phyloP scores from a whole-genome alignment of 176 grass and related monocot genomes.

The Puya raimondii region DNA sequence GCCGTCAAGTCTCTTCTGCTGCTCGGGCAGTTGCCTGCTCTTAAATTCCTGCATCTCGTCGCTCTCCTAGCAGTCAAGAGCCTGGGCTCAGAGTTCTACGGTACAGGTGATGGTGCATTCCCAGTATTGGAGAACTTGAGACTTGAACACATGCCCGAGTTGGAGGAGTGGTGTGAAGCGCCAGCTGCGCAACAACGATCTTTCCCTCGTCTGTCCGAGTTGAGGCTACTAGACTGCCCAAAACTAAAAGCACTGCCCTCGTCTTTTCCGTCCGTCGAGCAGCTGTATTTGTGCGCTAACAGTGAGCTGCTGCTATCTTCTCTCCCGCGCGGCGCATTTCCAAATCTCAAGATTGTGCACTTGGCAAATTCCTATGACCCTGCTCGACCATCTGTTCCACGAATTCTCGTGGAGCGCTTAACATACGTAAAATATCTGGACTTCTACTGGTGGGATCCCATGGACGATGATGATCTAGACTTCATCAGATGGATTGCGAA shows the following conservation, averaged over 20 bases:
- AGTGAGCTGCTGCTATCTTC: not conserved
- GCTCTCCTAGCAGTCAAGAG: not conserved
- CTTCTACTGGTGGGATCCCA: too few relatives aligned
- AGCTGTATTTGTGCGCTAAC: not conserved
- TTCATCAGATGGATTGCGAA: too few relatives aligned
- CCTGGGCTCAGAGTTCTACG: not conserved
- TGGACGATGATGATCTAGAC: too few relatives aligned
- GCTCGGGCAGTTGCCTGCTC: slow-evolving; percentile 3
- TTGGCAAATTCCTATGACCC: not conserved
- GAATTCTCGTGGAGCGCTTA: too few relatives aligned
- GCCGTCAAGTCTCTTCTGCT: not conserved
- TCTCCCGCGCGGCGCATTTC: not conserved
- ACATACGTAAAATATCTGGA: too few relatives aligned
- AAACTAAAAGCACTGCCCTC: slow-evolving; percentile 6
- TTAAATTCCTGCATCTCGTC: not conserved
- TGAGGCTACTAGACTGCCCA: not conserved
- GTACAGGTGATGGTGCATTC: not conserved
- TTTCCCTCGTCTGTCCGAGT: not conserved
- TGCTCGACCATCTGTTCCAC: too few relatives aligned
- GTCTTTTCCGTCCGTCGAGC: not conserved
- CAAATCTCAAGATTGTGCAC: not conserved
- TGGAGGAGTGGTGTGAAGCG: not conserved
- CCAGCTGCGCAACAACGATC: not conserved
- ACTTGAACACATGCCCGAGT: not conserved
- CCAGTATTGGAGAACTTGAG: not conserved